Base-by-base conservation (phyloP, 148 eudicot species). In the Oxyria digyna region DNA sequence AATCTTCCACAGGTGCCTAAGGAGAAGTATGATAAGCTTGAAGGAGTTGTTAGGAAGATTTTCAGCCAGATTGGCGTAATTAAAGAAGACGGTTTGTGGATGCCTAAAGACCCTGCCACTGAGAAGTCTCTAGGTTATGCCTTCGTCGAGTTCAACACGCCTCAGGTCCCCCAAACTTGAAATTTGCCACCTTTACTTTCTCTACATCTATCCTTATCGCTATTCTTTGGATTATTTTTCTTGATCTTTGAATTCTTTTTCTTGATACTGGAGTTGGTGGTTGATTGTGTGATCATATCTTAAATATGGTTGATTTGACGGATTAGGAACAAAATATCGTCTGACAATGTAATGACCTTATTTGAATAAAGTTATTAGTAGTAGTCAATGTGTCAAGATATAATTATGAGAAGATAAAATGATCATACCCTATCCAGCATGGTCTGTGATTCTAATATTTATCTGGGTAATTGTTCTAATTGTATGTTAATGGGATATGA, bases 1-100 rank as follows among this genome's bases (percentile, higher is more conserved):
- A 85, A 88, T 80, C 72, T 95, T 33, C 99, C 99, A 0, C 85
- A 82, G 49, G 97, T 91, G 12, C 83, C 92, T 0, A 80, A 62
- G 8, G 99, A 91, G 68, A 95, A 95, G 41, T 95, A 79, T 27
- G 96, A 91, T 24, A 95, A 91, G 68, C 79, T 95, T 1, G 93
- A 88, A 71, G 86, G 81, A 0, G 96, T 93, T 3, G 64, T 93
- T 65, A 77, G 89, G 4, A 93, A 93, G 75, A 89, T 89, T 69
- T 89, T 76, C 57, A 71, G 85, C 4, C 94, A 89, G 55, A 81
- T 89, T 68, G 96, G 94, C 14, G 83, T 80, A 8, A 89, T 85
- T 62, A 87, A 94, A 69, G 97, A 90, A 45, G 83, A 77, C 68
- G 96, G 97, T 0, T 83, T 95, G 15, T 85, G 82, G 87, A 95